Base-by-base conservation (phyloP, 495 filamentous ascomycete genomes). In the Talaromyces thailandensis region DNA sequence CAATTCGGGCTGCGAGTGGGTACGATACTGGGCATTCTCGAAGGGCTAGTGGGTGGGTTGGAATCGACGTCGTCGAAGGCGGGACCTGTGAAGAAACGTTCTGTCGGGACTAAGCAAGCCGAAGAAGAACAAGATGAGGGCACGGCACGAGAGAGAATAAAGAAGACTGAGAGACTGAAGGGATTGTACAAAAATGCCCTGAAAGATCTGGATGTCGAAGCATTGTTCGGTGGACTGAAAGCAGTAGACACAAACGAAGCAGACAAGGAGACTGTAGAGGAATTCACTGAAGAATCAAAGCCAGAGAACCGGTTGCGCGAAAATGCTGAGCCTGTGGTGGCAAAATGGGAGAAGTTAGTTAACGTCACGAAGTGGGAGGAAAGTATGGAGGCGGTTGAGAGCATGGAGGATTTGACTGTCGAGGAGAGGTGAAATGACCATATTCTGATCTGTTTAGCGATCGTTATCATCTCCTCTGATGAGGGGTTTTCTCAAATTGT, bases 1-100 rank as follows among this genome's bases (percentile, higher is more conserved):
- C 80, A 84, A 26, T 72, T 96, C 29, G 93, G 93, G 2, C 75
- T 88, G 66, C 78, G 81, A 0, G 87, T 84, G 0, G 92, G 92
- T 0, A 84, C 81, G 31, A 68, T 92, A 16, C 70, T 94, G 4
- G 92, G 92, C 0, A 74, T 87, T 7, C 64, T 95, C 21, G 88
- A 93, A 68, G 89, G 88, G 0, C 60, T 93, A 18, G 25, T 73
- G 16, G 69, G 69, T 6, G 76, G 75, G 1, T 71, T 75, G 4
- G 74, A 68, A 12, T 56, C 68, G 18, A 62, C 61, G 16, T 57
- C 29, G 16, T 57, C 55, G 16, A 31, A 57, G 55, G 28, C 14
- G 23, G 66, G 62, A 31, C 68, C 62, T n/a, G 66, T 69, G 65
- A 69, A 56, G 69, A 74, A 66, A 69, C 79, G 32, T 48, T 76